Conservation (phyloP, 2,329 filamentous ascomycete species). For the Phyllosticta citrichinensis region DNA sequence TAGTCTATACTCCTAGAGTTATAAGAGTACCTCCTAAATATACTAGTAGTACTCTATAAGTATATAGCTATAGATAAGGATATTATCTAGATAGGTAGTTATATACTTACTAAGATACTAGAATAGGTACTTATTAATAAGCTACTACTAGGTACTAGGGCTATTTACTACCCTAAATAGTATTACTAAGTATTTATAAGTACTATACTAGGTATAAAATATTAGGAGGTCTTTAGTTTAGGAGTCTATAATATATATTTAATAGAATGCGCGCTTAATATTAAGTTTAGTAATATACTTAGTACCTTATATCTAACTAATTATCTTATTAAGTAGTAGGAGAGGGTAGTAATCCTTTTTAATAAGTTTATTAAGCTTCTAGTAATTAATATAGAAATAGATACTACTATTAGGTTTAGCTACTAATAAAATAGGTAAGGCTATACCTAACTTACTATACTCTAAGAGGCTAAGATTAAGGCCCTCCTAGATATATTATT, state of each 20-base stretch:
- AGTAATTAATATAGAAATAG: conserved; percentile 12
- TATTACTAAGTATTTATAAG: conserved; percentile 14
- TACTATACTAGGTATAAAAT: conserved; percentile 9
- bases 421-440: conserved; percentile 3
- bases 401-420: conserved; percentile 5
- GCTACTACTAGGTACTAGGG: conserved; percentile 10
- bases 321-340: conserved; percentile 9
- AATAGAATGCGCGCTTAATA: conserved; percentile 11
- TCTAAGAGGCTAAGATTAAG: neutral
- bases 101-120: conserved; percentile 11
- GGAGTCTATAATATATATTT: conserved; percentile 9
- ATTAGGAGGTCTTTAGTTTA: conserved; percentile 10
- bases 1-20: conserved; percentile 1
- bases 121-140: conserved; percentile 13
- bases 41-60: conserved; percentile 8
- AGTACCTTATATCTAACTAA: conserved; percentile 1
- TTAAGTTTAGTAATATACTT: conserved; percentile 14
- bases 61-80: conserved; percentile 12
- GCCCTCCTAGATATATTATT: neutral
- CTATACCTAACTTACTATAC: neutral
- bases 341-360: conserved; percentile 11
- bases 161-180: conserved; percentile 13
- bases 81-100: conserved; percentile 14
- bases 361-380: conserved; percentile 11
- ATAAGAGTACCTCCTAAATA: conserved; percentile 3